Evolutionary conservation across 805 yeast species (phyloP), one percentile per base, ranked within the genome.

Genomic region (Saccharomycopsis fibuligera): DNA sequence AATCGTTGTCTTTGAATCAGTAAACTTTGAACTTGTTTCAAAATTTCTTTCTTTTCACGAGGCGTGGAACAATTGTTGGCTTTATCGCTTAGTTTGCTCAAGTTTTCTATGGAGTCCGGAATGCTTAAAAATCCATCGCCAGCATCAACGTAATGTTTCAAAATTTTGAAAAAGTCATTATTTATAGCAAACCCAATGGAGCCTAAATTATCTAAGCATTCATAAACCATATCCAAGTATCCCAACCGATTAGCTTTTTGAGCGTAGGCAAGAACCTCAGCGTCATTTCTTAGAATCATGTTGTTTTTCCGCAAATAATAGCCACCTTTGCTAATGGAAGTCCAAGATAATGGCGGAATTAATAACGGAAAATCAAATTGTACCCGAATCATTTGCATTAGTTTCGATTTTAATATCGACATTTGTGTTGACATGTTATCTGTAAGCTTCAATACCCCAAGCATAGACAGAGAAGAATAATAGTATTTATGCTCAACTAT

Each of bases 111-210:
- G 6, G 27, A 24, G 19, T 42, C 45, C 3, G 45, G 45, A 23
- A 42, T 31, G 8, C 39, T 27, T 29, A 42, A 42, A 22, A 42
- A 31, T 5, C 38, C 17, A 5, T 42, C 19, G 14, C 22, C 35
- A 3, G 39, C 12, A 42, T 42, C 22, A 24, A 42, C 21, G 30
- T 42, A 42, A 4, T 22, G 5, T n/a, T 33, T 23, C 12, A 42
- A 33, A 4, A 42, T 38, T 4, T 35, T 24, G n/a, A 31, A 42
- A 2, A 42, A 37, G 14, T 21, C n/a, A 21, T 33, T 42, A 25
- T 42, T 42, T 14, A 42, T 35, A 2, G 39, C 45, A 42, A 42
- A 42, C 27, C 36, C 45, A 17, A 38, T 29, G 12, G 37, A 35
- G 21, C 45, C 24, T 10, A 42, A 19, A 16, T 42, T 22, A n/a